phyloP scores from a whole-genome alignment of 2,329 filamentous ascomycete genomes.

The Cladosporium sp. region DNA sequence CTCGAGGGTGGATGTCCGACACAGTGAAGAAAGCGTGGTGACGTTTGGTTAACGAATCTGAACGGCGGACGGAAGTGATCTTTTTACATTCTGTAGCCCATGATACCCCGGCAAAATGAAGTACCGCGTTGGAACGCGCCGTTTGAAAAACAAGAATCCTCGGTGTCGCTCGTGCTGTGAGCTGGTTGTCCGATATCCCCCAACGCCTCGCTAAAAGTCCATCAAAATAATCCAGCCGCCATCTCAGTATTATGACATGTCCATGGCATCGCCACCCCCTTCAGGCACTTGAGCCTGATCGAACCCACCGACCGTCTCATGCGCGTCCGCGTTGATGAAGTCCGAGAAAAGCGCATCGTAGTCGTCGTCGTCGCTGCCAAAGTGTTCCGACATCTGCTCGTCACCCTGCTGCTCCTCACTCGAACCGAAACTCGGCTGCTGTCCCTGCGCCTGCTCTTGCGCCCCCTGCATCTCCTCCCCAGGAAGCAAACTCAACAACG shows the following conservation, averaged over 20 bases:
- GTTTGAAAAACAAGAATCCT: not conserved
- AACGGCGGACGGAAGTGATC: not conserved
- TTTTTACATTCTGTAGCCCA: conserved; percentile 11
- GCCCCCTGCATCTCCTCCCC: conserved; percentile 3
- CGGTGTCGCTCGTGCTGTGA: conserved; percentile 2
- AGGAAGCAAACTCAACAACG: conserved; percentile 40
- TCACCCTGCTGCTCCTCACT: conserved; percentile 26
- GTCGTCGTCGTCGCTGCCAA: conserved; percentile 53
- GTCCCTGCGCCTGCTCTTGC: conserved; percentile 9
- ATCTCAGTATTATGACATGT: conserved; percentile 14
- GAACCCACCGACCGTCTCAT: not conserved
- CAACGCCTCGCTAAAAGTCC: conserved; percentile 24
- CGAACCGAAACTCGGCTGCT: conserved; percentile 5
- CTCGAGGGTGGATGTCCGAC: conserved; percentile 56
- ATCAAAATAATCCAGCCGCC: not conserved
- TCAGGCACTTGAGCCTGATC: conserved; percentile 5
- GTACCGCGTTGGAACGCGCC: not conserved
- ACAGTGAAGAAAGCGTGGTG: conserved; percentile 39
- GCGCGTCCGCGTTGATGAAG: conserved; percentile 34
- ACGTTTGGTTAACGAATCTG: conserved; percentile 1
- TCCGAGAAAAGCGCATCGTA: conserved; percentile 62
- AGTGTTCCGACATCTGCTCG: conserved; percentile 18
- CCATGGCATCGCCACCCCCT: conserved; percentile 4
- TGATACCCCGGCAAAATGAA: conserved; percentile 9
- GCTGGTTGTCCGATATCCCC: conserved; percentile 8